Evolutionary conservation across 495 filamentous ascomycete genomes (phyloP), one percentile per base, ranked within the genome.

Genomic region (Hyaloscypha hepaticicola): DNA sequence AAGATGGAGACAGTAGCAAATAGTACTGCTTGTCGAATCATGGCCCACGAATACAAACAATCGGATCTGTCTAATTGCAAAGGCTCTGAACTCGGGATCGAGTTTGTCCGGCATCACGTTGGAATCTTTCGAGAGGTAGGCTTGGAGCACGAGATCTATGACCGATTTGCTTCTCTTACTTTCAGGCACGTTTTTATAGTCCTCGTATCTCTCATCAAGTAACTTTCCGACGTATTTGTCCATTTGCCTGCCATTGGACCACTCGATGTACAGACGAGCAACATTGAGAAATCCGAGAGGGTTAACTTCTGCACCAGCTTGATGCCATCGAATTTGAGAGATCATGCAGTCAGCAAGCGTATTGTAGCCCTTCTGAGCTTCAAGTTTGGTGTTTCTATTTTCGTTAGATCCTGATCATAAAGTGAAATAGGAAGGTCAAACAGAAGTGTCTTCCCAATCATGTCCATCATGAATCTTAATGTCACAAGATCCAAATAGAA

Each of bases 381-480:
- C 38, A 9, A 45, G 19, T 19, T 45, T 3, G 12, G 38, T 45
- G 6, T 45, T 14, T 45, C 38, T 45, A 45, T 9, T 45, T 19
- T 14, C 9, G 12, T 45, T 16, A 45, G 38, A n/a, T n/a, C 5
- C 19, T 45, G 12, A 16, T 3, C 12, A 4, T 3, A 16, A 19
- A 16, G 38, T 9, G 6, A 16, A 45, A 4, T 3, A 45, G 38
- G 38, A 4, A 16, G 12, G 38, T 45, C 38, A 0, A 45, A 62
- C 60, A 52, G 60, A 21, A 33, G 26, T 19, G 55, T 57, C 22
- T 33, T 57, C 5, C 77, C 77, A 57, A 82, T 79, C 31, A 81
- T 70, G 61, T 82, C 81, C 26, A 82, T 67, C 2, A 78, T 78
- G 49, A 80, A 58, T 14, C 72, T 66, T 9, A 67, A 71, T 3